Conservation (phyloP, 2,329 filamentous ascomycete species). For the Sarocladium oryzae region DNA sequence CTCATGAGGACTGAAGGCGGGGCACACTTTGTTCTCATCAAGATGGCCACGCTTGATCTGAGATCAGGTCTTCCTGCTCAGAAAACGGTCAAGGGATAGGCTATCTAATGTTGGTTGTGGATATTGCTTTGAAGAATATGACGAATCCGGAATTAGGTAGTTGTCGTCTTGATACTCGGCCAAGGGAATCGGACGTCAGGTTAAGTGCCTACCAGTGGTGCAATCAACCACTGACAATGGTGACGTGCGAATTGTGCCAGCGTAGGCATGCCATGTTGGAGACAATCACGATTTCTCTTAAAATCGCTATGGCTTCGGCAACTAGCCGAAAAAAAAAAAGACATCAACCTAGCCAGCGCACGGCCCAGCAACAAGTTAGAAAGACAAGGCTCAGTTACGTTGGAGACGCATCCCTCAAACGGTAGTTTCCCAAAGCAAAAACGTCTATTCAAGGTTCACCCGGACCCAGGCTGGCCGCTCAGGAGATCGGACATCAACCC, state of each 20-base stretch:
- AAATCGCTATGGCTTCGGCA: not conserved
- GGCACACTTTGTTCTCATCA: not conserved
- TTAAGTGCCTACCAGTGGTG: no score
- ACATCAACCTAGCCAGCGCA: not conserved
- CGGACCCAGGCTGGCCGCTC: not conserved
- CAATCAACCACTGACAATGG: no score
- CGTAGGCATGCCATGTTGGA: no score
- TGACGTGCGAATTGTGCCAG: no score
- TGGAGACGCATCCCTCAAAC: no score
- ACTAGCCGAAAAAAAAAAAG: not conserved
- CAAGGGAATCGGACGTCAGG: no score
- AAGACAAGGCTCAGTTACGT: no score
- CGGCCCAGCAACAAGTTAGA: not conserved
- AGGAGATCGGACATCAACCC: not conserved
- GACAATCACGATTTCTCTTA: not conserved
- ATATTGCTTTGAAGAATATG: not conserved
- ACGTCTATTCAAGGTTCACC: not conserved
- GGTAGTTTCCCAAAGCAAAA: not conserved
- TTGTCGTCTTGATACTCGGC: not conserved
- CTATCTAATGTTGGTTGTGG: no score
- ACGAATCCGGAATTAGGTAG: no score
- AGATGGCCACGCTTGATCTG: not conserved
- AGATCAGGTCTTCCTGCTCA: not conserved
- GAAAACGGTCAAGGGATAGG: no score
- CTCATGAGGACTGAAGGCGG: not conserved